Evolutionary conservation across 345 rosid genomes (phyloP).

Genomic region (Boechera retrofracta): DNA sequence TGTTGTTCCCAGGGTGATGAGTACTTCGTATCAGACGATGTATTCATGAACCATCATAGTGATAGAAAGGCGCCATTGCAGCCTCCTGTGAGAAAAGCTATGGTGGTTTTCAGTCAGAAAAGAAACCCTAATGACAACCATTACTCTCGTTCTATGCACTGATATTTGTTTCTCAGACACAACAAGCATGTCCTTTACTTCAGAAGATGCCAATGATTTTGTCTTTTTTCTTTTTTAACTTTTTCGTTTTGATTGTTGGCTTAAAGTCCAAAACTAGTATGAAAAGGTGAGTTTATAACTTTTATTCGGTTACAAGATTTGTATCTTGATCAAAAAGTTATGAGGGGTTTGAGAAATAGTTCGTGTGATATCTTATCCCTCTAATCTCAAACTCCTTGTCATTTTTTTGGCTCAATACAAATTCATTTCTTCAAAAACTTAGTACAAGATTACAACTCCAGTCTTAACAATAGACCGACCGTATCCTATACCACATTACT

Average conservation of each 20-base stretch:
- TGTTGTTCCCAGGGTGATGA: slow-evolving; percentile 68
- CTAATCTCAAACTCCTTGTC: neutral
- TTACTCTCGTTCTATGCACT: slow-evolving; percentile 68
- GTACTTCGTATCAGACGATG: slow-evolving; percentile 54
- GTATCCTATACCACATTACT: neutral
- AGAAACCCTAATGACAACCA: slow-evolving; percentile 98
- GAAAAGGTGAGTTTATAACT: neutral
- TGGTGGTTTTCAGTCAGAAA: slow-evolving; percentile 82
- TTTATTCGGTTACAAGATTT: slow-evolving; percentile 7
- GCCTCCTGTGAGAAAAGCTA: slow-evolving; percentile 86
- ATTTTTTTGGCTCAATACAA: neutral
- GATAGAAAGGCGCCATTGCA: slow-evolving; percentile 67
- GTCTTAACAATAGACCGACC: neutral
- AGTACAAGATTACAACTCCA: neutral
- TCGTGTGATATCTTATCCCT: neutral
- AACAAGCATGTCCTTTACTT: slow-evolving; percentile 17
- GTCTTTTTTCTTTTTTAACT: neutral
- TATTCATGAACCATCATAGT: slow-evolving; percentile 63
- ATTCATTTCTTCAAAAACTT: neutral
- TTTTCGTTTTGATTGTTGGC: neutral
- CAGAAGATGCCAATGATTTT: slow-evolving; percentile 15
- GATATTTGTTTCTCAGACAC: slow-evolving; percentile 21
- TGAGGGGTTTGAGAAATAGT: no score
- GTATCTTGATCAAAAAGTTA: neutral
- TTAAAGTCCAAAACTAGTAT: neutral